These are phyloP conservation scores for Neospermospora avenae DNA, from an alignment of 2,329 filamentous ascomycete species.

Conservation along the genomic window DNA sequence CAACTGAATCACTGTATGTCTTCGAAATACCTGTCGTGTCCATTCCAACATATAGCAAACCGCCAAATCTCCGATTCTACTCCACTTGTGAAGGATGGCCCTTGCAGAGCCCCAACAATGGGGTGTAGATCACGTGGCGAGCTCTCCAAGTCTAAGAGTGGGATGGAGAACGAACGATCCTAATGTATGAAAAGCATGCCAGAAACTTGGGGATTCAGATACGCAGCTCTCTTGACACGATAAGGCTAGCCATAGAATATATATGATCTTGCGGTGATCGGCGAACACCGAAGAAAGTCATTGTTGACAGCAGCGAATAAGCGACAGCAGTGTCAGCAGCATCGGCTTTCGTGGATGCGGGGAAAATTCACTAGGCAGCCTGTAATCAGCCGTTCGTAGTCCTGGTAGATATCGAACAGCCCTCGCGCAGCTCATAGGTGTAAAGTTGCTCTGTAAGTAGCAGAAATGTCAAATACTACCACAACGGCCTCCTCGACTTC, in stretches of 20 bases:
- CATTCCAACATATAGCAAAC: too few species aligned
- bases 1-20: too few species aligned
- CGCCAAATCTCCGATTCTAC: neutral
- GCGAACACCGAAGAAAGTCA: neutral
- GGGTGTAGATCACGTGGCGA: neutral
- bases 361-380: neutral
- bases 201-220: neutral
- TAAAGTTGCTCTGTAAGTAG: neutral
- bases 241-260: too few species aligned
- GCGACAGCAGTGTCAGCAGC: neutral
- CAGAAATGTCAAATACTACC: constrained; percentile 11
- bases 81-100: neutral
- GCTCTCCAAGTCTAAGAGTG: neutral
- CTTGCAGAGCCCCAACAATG: neutral
- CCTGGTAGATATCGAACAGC: neutral
- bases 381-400: neutral
- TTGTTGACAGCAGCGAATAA: neutral
- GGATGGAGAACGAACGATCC: neutral
- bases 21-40: too few species aligned
- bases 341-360: neutral
- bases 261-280: neutral
- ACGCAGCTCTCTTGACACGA: neutral
- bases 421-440: too few species aligned
- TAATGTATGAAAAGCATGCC: neutral
- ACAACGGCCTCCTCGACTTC: constrained; percentile 30